A percentile compares a stretch with the other conserved stretches of the same genome.
Conservation (phyloP, 1,284 basidiomycete species). For the Chondrostereum purpureum region DNA sequence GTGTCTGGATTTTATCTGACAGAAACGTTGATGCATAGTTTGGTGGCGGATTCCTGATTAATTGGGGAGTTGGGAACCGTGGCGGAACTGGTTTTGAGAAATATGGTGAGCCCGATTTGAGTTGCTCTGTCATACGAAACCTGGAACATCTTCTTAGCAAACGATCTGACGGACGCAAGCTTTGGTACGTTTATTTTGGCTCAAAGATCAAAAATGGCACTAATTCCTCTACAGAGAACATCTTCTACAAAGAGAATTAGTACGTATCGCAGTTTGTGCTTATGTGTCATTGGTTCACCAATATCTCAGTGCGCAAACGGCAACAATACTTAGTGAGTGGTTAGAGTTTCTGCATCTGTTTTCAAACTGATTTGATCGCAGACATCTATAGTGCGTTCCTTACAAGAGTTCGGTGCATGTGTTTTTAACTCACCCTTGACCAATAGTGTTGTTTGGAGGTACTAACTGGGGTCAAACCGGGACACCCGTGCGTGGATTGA, state of each 20-base stretch:
- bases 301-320: constrained; percentile 41
- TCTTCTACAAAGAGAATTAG: constrained; percentile 49
- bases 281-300: no score
- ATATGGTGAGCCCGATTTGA: constrained; percentile 38
- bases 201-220: constrained; percentile 2
- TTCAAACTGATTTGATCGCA: constrained; percentile 16
- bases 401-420: background rate
- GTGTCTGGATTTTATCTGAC: background rate
- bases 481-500: constrained; percentile 42
- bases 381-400: constrained; percentile 37
- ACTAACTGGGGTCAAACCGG: constrained; percentile 46
- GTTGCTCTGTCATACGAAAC: no score
- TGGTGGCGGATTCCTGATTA: constrained; percentile 39
- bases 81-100: constrained; percentile 46
- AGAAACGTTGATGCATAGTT: constrained; percentile 26
- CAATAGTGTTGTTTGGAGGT: constrained; percentile 41
- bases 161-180: constrained; percentile 33
- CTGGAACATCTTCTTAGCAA: no score
- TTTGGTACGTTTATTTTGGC: constrained; percentile 25
- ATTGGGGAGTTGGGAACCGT: constrained; percentile 32
- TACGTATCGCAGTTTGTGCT: no score
- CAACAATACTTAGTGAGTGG: constrained; percentile 41
- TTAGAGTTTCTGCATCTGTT: no score
- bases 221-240: constrained; percentile 28
- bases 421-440: constrained; percentile 1